A percentile compares a stretch with the other conserved stretches of the same genome.
These are phyloP conservation scores for Zygosaccharomyces pseudobailii DNA, from an alignment of 1,139 yeast genomes.

Conservation along the genomic window DNA sequence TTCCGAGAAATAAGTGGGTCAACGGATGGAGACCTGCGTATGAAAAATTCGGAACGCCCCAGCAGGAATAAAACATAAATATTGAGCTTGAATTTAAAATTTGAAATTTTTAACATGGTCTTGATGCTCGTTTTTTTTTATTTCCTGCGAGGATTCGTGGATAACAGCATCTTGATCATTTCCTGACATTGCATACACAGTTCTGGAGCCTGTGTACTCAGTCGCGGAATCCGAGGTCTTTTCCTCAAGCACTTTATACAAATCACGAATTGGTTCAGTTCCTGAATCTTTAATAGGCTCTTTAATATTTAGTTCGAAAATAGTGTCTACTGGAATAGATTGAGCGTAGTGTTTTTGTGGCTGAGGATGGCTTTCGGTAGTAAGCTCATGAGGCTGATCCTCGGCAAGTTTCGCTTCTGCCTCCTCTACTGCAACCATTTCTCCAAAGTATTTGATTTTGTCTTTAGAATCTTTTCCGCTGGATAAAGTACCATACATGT, in stretches of 20 bases:
- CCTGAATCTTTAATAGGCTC: not conserved
- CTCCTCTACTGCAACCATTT: slow-evolving; percentile 20
- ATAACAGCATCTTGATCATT: slow-evolving; percentile 6
- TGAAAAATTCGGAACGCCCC: not conserved
- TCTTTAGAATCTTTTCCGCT: slow-evolving; percentile 29
- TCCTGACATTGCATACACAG: slow-evolving; percentile 19
- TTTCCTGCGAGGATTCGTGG: slow-evolving; percentile 10
- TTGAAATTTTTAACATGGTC: slow-evolving; percentile 27
- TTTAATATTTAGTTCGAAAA: slow-evolving; percentile 7
- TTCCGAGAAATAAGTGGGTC: slow-evolving; percentile 7
- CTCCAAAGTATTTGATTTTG: slow-evolving; percentile 20
- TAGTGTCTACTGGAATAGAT: slow-evolving; percentile 13
- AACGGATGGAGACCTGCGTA: slow-evolving; percentile 11
- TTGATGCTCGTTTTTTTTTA: slow-evolving; percentile 22
- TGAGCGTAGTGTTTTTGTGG: slow-evolving; percentile 9
- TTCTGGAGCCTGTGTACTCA: slow-evolving; percentile 32
- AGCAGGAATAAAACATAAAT: not conserved
- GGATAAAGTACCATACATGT: slow-evolving; percentile 38
- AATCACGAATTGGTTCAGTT: slow-evolving; percentile 27
- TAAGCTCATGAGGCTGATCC: slow-evolving; percentile 18
- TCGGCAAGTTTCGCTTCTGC: slow-evolving; percentile 12
- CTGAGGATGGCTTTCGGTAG: slow-evolving; percentile 18
- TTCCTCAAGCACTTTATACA: slow-evolving; percentile 44
- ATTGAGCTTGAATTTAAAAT: slow-evolving; percentile 17
- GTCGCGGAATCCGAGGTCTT: slow-evolving; percentile 22